These are phyloP conservation scores for Colletotrichum zoysiae DNA, from an alignment of 2,329 filamentous ascomycete species.

Conservation along the genomic window DNA sequence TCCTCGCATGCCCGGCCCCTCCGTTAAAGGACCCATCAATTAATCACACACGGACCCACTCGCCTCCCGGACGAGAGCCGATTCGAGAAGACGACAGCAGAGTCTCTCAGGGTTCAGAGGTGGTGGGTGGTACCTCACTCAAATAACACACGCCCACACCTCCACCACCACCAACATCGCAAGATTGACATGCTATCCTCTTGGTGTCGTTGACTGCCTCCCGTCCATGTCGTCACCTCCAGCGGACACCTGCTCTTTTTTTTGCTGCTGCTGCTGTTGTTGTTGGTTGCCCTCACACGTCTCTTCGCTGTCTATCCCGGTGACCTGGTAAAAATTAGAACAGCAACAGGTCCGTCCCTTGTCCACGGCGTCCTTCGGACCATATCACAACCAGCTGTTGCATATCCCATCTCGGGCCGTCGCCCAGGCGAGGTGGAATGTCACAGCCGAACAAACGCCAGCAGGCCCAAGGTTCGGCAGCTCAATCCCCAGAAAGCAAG, in stretches of 20 bases:
- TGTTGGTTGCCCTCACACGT: neutral
- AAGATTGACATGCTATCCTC: neutral
- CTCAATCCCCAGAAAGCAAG: neutral
- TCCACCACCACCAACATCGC: neutral
- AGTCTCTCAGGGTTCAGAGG: neutral
- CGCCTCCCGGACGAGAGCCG: constrained; percentile 7
- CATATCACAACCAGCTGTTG: neutral
- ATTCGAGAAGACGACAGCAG: constrained; percentile 9
- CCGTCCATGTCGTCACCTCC: neutral
- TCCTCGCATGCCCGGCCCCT: neutral
- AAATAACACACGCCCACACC: neutral
- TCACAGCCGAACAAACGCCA: neutral
- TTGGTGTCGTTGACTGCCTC: neutral
- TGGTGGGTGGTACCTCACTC: too few species aligned
- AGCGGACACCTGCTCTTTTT: neutral
- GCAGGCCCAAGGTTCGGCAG: neutral
- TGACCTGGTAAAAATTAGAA: neutral
- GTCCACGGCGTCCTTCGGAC: neutral
- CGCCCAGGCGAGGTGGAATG: neutral
- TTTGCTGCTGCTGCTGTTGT: neutral
- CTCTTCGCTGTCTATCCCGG: neutral
- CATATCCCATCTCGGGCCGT: neutral
- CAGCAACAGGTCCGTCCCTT: neutral
- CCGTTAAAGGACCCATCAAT: neutral
- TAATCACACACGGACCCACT: neutral